Evolutionary conservation across 75 land plant species (phyloP), one percentile per base, ranked within the genome.

Genomic region (Picea glauca): DNA sequence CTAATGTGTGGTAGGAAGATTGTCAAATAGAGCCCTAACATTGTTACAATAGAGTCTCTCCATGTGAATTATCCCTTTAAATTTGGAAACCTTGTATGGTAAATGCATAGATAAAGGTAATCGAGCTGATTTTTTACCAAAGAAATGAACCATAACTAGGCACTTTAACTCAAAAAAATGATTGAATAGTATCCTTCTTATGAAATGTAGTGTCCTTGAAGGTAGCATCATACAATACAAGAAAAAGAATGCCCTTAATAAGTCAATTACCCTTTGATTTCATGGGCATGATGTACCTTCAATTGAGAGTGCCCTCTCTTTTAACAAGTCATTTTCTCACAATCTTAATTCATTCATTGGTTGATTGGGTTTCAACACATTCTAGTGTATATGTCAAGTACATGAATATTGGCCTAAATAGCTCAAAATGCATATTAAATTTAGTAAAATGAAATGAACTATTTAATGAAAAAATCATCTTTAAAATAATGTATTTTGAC

Each of bases 21-120:
- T 96, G 79, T 97, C 98, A 72, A 94, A 94, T 58, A 94, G 84
- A 13, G 94, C 99, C 74, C 99, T 91, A 20, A 97, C 99, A 78
- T 94, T 97, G 77, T 97, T 88, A 81, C 98, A 97, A 75, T 98
- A 97, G 0, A 2, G 40, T 1, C 40, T 1, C 5, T 38, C 40
- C 40, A 38, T 38, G 40, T 1, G 40, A 3, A 1, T 38, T 38
- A 3, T 38, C 40, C 40, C 40, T 5, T 38, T 38, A 0, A 3
- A 38, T 38, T 38, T 38, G 5, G 40, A 1, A 38, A 38, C 5
- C 40, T 38, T 38, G 40, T 26, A 26, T 26, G 26, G 26, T 26
- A 26, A 26, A 26, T 26, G 26, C 26, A 26, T 26, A 26, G 40
- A 38, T 38, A 38, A 38, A 38, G 40, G 40, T 38, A 38, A 1